Percentiles rank a stretch among this genome's conserved stretches.
These are phyloP conservation scores for Cinnamomum chago DNA, from an alignment of 164 flowering plant genomes.

Conservation along the genomic window DNA sequence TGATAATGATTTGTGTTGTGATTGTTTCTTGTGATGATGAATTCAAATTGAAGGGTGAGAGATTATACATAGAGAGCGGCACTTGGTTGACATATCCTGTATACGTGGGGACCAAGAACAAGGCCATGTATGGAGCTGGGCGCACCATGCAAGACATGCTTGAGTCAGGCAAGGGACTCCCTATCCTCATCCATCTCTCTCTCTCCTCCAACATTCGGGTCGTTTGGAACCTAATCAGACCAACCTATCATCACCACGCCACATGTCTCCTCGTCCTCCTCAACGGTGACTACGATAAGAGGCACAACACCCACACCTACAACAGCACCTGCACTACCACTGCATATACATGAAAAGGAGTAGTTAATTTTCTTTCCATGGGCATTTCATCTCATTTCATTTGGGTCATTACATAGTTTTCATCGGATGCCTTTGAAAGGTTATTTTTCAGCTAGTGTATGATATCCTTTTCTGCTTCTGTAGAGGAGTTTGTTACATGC, in stretches of 20 bases:
- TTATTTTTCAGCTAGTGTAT: no score
- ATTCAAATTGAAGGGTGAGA: conserved; percentile 33
- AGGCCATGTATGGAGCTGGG: conserved; percentile 83
- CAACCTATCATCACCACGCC: conserved; percentile 46
- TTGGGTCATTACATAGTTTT: not conserved
- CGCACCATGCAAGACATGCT: conserved; percentile 72
- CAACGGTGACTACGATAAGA: conserved; percentile 25
- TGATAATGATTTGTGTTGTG: no score
- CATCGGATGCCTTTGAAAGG: not conserved
- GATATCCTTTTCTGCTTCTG: not conserved
- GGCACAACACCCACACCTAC: conserved; percentile 37
- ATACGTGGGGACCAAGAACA: conserved; percentile 50
- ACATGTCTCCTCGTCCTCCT: conserved; percentile 35
- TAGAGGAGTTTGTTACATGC: not conserved
- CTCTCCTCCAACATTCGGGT: conserved; percentile 44
- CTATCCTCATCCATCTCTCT: conserved; percentile 33
- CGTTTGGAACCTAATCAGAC: conserved; percentile 41
- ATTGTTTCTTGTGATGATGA: no score
- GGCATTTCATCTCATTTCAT: not conserved
- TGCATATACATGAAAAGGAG: conserved; percentile 4
- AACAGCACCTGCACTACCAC: conserved; percentile 42
- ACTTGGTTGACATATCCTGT: conserved; percentile 27
- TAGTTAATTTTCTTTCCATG: not conserved
- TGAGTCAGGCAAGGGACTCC: conserved; percentile 55
- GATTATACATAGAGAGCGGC: conserved; percentile 34